These are phyloP conservation scores for Drosera spatulata DNA, from an alignment of 179 eudicot genomes.

Conservation along the genomic window DNA sequence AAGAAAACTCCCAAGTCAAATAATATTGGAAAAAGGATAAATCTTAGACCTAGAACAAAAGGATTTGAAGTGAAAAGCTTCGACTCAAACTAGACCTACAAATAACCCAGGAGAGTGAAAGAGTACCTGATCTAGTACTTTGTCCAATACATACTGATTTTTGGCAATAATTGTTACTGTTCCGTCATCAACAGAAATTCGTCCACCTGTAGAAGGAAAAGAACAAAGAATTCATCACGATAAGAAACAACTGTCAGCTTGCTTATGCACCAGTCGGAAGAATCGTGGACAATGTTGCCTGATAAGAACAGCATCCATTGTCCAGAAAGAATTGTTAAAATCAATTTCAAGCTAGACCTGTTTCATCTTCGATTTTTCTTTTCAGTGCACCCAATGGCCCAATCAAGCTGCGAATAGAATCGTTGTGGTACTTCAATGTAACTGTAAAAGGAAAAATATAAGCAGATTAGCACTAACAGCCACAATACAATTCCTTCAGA, in stretches of 20 bases:
- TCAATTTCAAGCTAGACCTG: constrained; percentile 39
- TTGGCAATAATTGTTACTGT: constrained; percentile 55
- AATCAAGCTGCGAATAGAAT: constrained; percentile 70
- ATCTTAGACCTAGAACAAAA: constrained; percentile 1
- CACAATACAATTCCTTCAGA: background rate
- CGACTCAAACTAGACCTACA: background rate
- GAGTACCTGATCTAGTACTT: constrained; percentile 60
- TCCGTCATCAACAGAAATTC: constrained; percentile 71
- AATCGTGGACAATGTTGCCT: too few species aligned
- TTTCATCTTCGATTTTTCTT: constrained; percentile 83
- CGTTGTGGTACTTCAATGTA: constrained; percentile 73
- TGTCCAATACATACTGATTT: constrained; percentile 58
- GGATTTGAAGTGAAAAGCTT: background rate
- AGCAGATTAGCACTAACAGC: background rate
- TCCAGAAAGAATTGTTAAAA: too few species aligned
- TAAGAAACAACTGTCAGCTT: background rate
- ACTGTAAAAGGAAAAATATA: constrained; percentile 29
- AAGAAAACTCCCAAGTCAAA: too few species aligned
- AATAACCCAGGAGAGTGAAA: constrained; percentile 7
- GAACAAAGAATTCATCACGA: background rate
- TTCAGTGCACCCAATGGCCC: constrained; percentile 89
- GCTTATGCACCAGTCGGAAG: too few species aligned
- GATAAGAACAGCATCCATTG: too few species aligned
- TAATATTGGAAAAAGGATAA: too few species aligned
- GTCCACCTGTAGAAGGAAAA: constrained; percentile 37